Percentiles rank a stretch among this genome's conserved stretches.
Conservation (phyloP, 768 basidiomycete genomes). For the Rhodotorula paludigena region DNA sequence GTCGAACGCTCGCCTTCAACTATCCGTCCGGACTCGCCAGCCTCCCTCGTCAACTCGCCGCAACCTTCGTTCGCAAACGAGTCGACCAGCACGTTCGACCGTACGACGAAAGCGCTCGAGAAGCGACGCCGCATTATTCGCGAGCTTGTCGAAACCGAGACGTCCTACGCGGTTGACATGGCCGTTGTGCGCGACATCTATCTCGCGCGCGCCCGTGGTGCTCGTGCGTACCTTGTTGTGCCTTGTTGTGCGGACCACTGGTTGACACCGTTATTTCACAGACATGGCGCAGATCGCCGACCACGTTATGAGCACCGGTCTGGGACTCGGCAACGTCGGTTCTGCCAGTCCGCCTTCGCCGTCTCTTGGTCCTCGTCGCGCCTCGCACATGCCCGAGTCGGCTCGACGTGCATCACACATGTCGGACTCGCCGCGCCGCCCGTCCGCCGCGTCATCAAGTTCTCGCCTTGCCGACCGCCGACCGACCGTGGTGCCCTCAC, state of each 20-base stretch:
- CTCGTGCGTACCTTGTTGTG: slow-evolving; percentile 16
- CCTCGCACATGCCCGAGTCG: background rate
- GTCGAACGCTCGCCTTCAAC: slow-evolving; percentile 13
- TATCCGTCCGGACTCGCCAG: slow-evolving; percentile 18
- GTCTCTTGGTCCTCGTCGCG: background rate
- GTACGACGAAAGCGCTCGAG: slow-evolving; percentile 10
- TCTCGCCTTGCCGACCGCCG: slow-evolving; percentile 5
- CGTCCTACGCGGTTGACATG: slow-evolving; percentile 92
- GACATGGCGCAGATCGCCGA: slow-evolving; percentile 36
- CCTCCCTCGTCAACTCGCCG: background rate
- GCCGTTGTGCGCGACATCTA: slow-evolving; percentile 84
- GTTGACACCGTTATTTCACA: background rate
- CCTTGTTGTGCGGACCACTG: background rate
- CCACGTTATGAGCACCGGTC: slow-evolving; percentile 34
- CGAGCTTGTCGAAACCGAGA: slow-evolving; percentile 91
- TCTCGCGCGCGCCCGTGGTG: slow-evolving; percentile 28
- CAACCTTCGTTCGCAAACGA: too few species aligned
- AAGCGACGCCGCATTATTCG: slow-evolving; percentile 51
- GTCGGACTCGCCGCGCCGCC: background rate
- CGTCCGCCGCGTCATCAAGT: background rate
- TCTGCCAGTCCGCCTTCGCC: background rate
- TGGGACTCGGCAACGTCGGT: slow-evolving; percentile 23
- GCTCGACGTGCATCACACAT: background rate
- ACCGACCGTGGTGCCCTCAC: background rate
- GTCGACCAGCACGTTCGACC: background rate